Conservation (phyloP, 768 basidiomycete genomes). For the Hericium erinaceus region DNA sequence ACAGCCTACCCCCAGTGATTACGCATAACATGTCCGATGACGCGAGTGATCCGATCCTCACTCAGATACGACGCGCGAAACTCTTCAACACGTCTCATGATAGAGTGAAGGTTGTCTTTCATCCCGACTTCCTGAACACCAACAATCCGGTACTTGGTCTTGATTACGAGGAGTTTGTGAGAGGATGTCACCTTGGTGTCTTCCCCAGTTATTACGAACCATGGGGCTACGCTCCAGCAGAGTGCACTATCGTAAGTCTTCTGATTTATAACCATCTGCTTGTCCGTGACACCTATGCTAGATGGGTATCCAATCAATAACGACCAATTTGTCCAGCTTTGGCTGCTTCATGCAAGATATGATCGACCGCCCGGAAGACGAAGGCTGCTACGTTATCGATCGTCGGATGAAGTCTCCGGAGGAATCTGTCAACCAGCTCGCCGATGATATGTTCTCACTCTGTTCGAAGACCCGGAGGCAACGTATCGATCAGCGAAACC, state of each 20-base stretch:
- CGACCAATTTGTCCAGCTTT: constrained; percentile 96
- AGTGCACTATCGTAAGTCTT: constrained; percentile 86
- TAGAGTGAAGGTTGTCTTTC: constrained; percentile 96
- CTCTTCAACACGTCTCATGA: constrained; percentile 85
- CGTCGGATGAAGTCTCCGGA: constrained; percentile 83
- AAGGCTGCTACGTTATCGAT: constrained; percentile 96
- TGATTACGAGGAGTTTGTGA: constrained; percentile 98
- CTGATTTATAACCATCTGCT: constrained; percentile 9
- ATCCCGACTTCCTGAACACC: constrained; percentile 95
- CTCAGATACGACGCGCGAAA: constrained; percentile 88
- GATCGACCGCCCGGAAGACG: constrained; percentile 88
- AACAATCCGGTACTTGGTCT: constrained; percentile 96
- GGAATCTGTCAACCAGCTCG: constrained; percentile 81
- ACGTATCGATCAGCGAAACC: constrained; percentile 96
- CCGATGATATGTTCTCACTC: constrained; percentile 68
- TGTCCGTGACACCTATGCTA: constrained; percentile 19
- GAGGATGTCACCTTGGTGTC: constrained; percentile 96
- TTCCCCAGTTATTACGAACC: constrained; percentile 98
- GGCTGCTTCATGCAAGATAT: constrained; percentile 99
- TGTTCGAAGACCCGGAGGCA: constrained; percentile 80
- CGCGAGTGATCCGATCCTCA: constrained; percentile 83
- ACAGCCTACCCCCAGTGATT: constrained; percentile 86
- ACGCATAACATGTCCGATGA: constrained; percentile 99
- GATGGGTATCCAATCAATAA: constrained; percentile 98
- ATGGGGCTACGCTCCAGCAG: constrained; percentile 95